phyloP scores from a whole-genome alignment of 352 stramenopile genomes.

The Globisporangium alternatum region DNA sequence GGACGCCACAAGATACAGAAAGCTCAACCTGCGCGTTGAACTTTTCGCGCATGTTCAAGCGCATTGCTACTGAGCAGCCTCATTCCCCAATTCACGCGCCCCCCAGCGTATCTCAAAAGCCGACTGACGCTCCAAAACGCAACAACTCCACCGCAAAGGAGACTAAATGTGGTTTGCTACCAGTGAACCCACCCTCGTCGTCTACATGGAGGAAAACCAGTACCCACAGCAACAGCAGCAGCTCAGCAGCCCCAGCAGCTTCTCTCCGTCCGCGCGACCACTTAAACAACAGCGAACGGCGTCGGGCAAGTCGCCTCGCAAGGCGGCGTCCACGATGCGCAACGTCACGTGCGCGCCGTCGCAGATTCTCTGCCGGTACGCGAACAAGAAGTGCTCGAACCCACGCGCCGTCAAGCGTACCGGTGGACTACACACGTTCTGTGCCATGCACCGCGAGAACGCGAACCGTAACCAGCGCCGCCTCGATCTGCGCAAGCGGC shows the following conservation, averaged over 20 bases:
- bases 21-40: conserved; percentile 13
- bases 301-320: conserved; percentile 1
- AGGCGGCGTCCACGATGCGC: background rate
- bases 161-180: conserved; percentile 7
- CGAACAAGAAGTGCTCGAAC: conserved; percentile 42
- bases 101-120: background rate
- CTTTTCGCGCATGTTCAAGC: conserved; percentile 5
- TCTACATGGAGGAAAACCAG: conserved; percentile 8
- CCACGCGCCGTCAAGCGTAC: conserved; percentile 41
- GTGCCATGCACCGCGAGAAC: conserved; percentile 41
- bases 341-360: conserved; percentile 14
- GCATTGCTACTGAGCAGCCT: background rate
- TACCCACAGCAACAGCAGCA: conserved; percentile 4
- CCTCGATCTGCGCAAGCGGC: conserved; percentile 23
- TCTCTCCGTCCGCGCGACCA: background rate
- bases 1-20: conserved; percentile 20
- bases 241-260: background rate
- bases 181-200: conserved; percentile 1
- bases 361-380: conserved; percentile 32
- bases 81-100: conserved; percentile 6
- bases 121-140: too few species aligned
- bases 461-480: conserved; percentile 26
- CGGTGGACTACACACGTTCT: conserved; percentile 44
- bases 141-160: background rate
- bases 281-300: background rate